Conservation (phyloP, 2,329 filamentous ascomycete genomes). For the Mariannaea sp. region DNA sequence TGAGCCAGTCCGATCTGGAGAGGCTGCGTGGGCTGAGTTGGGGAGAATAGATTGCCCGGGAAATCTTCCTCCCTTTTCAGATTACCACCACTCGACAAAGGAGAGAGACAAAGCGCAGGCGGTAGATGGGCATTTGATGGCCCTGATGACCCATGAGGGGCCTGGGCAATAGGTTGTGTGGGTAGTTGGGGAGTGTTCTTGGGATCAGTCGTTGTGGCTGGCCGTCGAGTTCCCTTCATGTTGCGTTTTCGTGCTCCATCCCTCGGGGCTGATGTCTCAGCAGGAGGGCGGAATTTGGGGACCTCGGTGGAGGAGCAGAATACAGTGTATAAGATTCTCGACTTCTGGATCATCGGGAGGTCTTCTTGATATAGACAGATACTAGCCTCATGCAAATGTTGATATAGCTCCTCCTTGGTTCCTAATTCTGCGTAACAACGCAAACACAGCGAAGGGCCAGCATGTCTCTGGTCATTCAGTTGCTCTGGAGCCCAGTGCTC, state of each 20-base stretch:
- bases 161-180: neutral
- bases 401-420: conserved; percentile 22
- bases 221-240: neutral
- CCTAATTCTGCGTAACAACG: conserved; percentile 26
- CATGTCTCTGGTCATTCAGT: conserved; percentile 21
- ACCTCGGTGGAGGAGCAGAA: conserved; percentile 3
- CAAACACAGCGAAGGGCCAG: conserved; percentile 25
- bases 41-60: neutral
- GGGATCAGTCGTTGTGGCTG: neutral
- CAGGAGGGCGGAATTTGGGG: conserved; percentile 6
- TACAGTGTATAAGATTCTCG: conserved; percentile 19
- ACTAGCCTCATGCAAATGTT: conserved; percentile 20
- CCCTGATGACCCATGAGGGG: neutral
- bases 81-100: neutral
- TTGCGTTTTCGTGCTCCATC: conserved; percentile 11
- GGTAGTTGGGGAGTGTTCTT: neutral
- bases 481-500: conserved; percentile 20
- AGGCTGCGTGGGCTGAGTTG: neutral
- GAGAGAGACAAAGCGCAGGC: neutral
- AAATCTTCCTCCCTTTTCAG: neutral
- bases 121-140: neutral
- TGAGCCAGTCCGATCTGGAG: neutral
- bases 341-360: conserved; percentile 14
- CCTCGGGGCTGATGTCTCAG: neutral
- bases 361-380: conserved; percentile 18